Evolutionary conservation across 768 basidiomycete species (phyloP), one percentile per base, ranked within the genome.

Genomic region (Leccinum aurantiacum): DNA sequence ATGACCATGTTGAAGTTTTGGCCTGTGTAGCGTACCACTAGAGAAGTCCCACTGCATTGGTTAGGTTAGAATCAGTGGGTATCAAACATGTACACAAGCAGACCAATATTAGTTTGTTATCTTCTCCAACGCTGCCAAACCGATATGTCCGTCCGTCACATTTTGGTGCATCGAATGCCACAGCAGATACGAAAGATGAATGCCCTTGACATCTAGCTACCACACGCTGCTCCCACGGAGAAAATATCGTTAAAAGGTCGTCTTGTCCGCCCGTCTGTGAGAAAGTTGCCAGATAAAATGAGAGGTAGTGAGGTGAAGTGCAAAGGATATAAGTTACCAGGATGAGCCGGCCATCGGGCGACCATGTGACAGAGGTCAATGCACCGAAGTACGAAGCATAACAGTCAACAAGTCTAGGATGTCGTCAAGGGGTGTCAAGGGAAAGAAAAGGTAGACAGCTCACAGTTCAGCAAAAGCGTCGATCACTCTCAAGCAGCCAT

Each of bases 191-290:
- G 69, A 97, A 98, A 2, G 93, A 95, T 0, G 93, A 91, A 70
- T 99, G 97, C 0, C 97, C 97, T 74, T 97, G 95, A 76, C 97
- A 98, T 57, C 95, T 84, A 5, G 97, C 97, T 10, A 99, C 86
- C 6, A 98, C 87, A 3, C 95, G 86, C 71, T 93, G 90, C 71
- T 98, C 97, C 84, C 89, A 90, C 1, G 95, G 94, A 0, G 95
- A 95, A 72, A 93, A 93, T 60, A 99, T 91, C 4, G 95, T 96
- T 57, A 97, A 76, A 10, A 98, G 81, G 69, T 99, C 97, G 69
- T 99, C 97, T 78, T 99, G 95, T 0, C 97, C 97, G 13, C 95
- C 97, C 2, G 93, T 93, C 91, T 95, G 65, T 19, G 59, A 41
- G 53, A 64, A 6, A 61, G 59, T 49, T 49, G 13, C 52, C 11